A percentile compares a stretch with the other conserved stretches of the same genome.
These are phyloP conservation scores for Rachicladosporium sp. DNA, from an alignment of 2,329 filamentous ascomycete genomes.

Conservation along the genomic window DNA sequence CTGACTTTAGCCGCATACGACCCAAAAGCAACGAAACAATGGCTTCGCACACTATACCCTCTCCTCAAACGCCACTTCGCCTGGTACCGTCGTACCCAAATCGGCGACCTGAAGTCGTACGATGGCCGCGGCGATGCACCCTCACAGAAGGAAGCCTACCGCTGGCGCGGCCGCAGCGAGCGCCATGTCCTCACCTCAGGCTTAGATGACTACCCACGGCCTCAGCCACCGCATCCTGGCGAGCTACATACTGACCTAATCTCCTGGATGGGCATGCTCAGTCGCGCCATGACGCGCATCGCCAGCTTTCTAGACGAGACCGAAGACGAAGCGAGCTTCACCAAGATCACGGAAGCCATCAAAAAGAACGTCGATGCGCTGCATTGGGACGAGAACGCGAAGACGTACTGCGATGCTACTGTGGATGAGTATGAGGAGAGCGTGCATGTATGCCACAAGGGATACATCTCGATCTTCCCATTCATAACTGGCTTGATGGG, in stretches of 20 bases:
- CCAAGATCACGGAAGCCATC: slow-evolving; percentile 62
- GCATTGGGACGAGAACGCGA: slow-evolving; percentile 73
- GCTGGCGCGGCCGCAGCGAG: slow-evolving; percentile 83
- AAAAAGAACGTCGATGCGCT: slow-evolving; percentile 78
- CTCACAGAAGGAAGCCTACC: slow-evolving; percentile 82
- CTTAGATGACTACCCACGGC: slow-evolving; percentile 88
- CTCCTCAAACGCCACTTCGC: slow-evolving; percentile 78
- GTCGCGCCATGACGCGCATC: slow-evolving; percentile 69
- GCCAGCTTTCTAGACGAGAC: slow-evolving; percentile 59
- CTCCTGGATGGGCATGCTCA: slow-evolving; percentile 96
- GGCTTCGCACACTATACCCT: slow-evolving; percentile 69
- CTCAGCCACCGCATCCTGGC: slow-evolving; percentile 86
- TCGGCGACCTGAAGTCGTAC: slow-evolving; percentile 79
- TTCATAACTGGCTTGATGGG: slow-evolving; percentile 75
- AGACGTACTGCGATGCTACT: slow-evolving; percentile 87
- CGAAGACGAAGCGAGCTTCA: slow-evolving; percentile 66
- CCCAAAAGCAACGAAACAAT: slow-evolving; percentile 53
- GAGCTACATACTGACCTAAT: slow-evolving; percentile 93
- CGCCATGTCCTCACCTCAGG: slow-evolving; percentile 85
- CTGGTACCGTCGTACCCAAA: slow-evolving; percentile 91
- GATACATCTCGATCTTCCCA: slow-evolving; percentile 87
- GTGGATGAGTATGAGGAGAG: slow-evolving; percentile 93
- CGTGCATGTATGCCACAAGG: slow-evolving; percentile 83
- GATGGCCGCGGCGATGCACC: slow-evolving; percentile 62
- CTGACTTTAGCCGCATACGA: slow-evolving; percentile 43